phyloP scores from a whole-genome alignment of 2,329 filamentous ascomycete species.

The Aspergillus costaricaensis region DNA sequence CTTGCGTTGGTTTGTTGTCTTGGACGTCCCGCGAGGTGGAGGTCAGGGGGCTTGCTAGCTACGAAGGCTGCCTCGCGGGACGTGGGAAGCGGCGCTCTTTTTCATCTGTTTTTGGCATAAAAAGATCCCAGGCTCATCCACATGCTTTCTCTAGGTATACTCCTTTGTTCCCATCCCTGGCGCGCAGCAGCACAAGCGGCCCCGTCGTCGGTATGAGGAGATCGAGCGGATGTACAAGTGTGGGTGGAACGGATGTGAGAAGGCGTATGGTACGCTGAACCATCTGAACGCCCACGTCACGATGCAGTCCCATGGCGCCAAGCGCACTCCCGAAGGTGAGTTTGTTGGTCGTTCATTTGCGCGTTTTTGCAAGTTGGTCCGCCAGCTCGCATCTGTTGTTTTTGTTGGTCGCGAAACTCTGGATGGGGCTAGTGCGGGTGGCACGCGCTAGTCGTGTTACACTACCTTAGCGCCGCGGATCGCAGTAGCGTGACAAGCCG shows the following conservation, averaged over 20 bases:
- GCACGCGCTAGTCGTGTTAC: constrained; percentile 49
- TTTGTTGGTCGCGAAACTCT: constrained; percentile 39
- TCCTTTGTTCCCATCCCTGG: constrained; percentile 97
- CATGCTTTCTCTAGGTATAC: constrained; percentile 68
- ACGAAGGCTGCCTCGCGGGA: constrained; percentile 19
- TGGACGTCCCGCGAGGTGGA: constrained; percentile 23
- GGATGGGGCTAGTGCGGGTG: constrained; percentile 42
- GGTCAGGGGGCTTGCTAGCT: constrained; percentile 17
- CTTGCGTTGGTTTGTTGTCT: constrained; percentile 31
- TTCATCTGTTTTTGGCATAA: constrained; percentile 19
- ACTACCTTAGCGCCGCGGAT: constrained; percentile 53
- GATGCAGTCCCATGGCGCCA: constrained; percentile 95
- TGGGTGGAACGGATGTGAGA: constrained; percentile 97
- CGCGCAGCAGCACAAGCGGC: constrained; percentile 94
- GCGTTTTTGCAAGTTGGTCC: constrained; percentile 18
- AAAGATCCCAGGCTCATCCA: constrained; percentile 24
- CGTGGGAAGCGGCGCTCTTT: constrained; percentile 23
- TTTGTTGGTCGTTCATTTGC: constrained; percentile 12
- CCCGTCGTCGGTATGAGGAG: constrained; percentile 90
- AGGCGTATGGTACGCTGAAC: constrained; percentile 96
- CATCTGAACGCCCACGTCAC: constrained; percentile 98
- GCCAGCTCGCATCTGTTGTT: constrained; percentile 19
- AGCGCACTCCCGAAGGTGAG: constrained; percentile 96
- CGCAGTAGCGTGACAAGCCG: constrained; percentile 55
- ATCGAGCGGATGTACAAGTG: constrained; percentile 99